These are phyloP conservation scores for Paracamarosporium sp. DNA, from an alignment of 2,329 filamentous ascomycete species.

Conservation along the genomic window DNA sequence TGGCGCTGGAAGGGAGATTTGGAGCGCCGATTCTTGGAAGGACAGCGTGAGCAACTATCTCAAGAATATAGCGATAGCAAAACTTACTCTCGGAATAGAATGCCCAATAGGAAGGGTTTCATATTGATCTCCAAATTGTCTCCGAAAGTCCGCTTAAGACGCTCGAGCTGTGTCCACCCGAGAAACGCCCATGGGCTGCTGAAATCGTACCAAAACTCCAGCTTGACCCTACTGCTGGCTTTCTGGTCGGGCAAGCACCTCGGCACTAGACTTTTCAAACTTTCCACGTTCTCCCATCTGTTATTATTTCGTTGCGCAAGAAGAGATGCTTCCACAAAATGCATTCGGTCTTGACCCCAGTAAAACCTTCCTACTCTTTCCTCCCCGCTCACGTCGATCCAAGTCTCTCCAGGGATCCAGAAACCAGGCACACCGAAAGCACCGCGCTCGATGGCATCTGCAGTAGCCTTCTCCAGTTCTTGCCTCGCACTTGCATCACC, in stretches of 20 bases:
- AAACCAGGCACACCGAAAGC: conserved; percentile 45
- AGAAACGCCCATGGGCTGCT: conserved; percentile 44
- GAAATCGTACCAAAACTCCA: conserved; percentile 47
- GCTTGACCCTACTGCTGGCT: conserved; percentile 13
- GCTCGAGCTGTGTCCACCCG: conserved; percentile 39
- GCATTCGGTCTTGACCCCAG: conserved; percentile 47
- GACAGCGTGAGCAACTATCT: background rate
- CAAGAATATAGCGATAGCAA: background rate
- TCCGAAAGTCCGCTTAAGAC: conserved; percentile 35
- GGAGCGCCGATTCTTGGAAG: conserved; percentile 38
- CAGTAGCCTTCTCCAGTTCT: conserved; percentile 32
- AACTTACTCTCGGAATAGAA: conserved; percentile 39
- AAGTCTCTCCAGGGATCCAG: conserved; percentile 35
- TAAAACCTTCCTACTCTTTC: conserved; percentile 31
- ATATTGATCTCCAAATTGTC: conserved; percentile 30
- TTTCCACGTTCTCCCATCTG: conserved; percentile 17
- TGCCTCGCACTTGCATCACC: conserved; percentile 25
- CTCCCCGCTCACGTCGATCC: conserved; percentile 22
- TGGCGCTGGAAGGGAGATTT: conserved; percentile 32
- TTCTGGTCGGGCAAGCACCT: conserved; percentile 21
- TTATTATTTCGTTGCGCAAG: conserved; percentile 14
- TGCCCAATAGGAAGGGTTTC: conserved; percentile 42
- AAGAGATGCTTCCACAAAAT: conserved; percentile 42
- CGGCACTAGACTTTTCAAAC: conserved; percentile 31
- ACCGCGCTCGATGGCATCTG: conserved; percentile 37